Conservation (phyloP, 2,329 filamentous ascomycete genomes). For the Colletotrichum karsti region DNA sequence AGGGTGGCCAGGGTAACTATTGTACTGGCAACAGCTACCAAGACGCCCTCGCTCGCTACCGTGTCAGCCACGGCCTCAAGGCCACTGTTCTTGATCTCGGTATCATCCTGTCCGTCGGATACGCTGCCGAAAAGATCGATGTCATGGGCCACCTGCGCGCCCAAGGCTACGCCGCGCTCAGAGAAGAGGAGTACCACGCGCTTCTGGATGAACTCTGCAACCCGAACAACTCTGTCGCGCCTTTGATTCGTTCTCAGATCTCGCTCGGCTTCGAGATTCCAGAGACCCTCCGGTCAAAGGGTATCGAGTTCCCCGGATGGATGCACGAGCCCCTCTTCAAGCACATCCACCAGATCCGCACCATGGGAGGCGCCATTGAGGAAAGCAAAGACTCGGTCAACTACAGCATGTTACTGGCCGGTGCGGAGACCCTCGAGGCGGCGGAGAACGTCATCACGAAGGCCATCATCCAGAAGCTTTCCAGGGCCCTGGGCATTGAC, state of each 20-base stretch:
- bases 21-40: conserved; percentile 51
- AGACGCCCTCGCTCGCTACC: conserved; percentile 49
- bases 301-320: background rate
- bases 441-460: conserved; percentile 30
- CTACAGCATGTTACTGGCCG: background rate
- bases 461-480: background rate
- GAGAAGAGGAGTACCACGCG: background rate
- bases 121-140: background rate
- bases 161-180: background rate
- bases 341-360: background rate
- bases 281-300: background rate
- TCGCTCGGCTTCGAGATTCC: background rate
- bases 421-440: conserved; percentile 10
- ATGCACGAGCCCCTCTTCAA: background rate
- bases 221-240: background rate
- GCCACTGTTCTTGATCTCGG: conserved; percentile 61
- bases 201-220: background rate
- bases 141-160: background rate
- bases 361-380: background rate
- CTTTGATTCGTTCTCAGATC: background rate
- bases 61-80: conserved; percentile 45
- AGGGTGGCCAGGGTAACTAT: conserved; percentile 51
- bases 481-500: background rate
- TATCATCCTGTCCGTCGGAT: conserved; percentile 55
- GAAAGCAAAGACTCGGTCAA: background rate